Base-by-base conservation (phyloP, 768 basidiomycete species). In the Suillus discolor region DNA sequence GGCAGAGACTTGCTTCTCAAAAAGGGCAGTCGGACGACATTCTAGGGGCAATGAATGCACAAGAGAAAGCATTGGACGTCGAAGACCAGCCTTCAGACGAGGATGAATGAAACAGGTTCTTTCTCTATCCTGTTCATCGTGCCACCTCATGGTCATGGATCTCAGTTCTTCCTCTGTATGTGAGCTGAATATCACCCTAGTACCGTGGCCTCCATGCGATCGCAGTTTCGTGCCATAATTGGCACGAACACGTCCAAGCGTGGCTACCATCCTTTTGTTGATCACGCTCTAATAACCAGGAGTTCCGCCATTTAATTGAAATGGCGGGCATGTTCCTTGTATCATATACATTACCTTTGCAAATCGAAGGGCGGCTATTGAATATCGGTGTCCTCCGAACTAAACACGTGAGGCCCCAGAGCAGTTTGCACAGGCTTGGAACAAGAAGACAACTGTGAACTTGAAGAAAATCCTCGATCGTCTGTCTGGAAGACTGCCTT, bases 1-100 rank as follows among this genome's bases (percentile, higher is more conserved):
- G 93, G 55, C 91, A 90, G 80, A 82, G 93, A 61, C 83, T 95
- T 57, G 87, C 91, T 34, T 84, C 88, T 45, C 91, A 94, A 73
- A 92, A 92, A 68, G 91, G 92, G 4, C 82, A 90, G 55, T 86
- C 89, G 3, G 90, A 92, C 69, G 93, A 94, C 73, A 75, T 95
- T 55, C 80, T 93, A 25, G 93, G 91, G 39, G 92, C 92, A 39
- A 93, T 95, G 89, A 89, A 85, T 45, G 93, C 92, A 1, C 86
- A 92, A 72, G 88, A 89, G 72, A 79, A 80, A 65, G 82, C 81
- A 45, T 84, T 84, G 65, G 83, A 85, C 62, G 79, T 75, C 6
- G 82, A 85, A 36, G 87, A 85, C 61, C 72, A 79, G 18, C 74
- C 81, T 51, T 88, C 84, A 63, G 88, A 89, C 73, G 89, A 91